Conservation (phyloP, 257 asterid genomes). For the Rehmannia glutinosa region DNA sequence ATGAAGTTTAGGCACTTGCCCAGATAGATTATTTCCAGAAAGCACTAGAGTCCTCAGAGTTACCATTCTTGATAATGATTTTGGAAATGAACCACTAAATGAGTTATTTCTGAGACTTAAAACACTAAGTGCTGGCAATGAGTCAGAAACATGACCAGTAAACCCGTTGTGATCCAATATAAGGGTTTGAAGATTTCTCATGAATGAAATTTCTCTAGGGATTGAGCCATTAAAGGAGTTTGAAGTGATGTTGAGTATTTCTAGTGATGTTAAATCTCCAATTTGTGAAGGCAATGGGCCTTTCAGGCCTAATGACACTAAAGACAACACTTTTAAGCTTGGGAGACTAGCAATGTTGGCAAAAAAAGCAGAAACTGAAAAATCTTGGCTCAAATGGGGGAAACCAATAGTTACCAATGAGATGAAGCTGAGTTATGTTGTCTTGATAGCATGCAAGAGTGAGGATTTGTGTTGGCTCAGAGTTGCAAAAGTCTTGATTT, state of each 20-base stretch:
- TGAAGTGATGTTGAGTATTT: slow-evolving; percentile 66
- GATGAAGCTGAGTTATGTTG: slow-evolving; percentile 69
- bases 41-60: slow-evolving; percentile 50
- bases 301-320: slow-evolving; percentile 62
- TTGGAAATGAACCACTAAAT: slow-evolving; percentile 48
- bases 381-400: slow-evolving; percentile 38
- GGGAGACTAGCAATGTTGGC: slow-evolving; percentile 55
- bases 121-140: slow-evolving; percentile 46
- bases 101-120: slow-evolving; percentile 76
- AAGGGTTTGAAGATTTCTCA: slow-evolving; percentile 61
- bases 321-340: slow-evolving; percentile 59
- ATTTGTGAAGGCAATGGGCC: slow-evolving; percentile 65
- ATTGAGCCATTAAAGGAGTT: slow-evolving; percentile 54
- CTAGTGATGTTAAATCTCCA: slow-evolving; percentile 54
- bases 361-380: slow-evolving; percentile 45
- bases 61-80: slow-evolving; percentile 32
- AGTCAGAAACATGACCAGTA: slow-evolving; percentile 52
- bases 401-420: slow-evolving; percentile 41
- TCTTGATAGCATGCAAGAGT: slow-evolving; percentile 75
- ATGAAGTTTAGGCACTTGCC: slow-evolving; percentile 43
- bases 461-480: slow-evolving; percentile 44
- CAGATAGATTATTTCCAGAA: slow-evolving; percentile 54
- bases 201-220: slow-evolving; percentile 48
- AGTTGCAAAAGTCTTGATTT: slow-evolving; percentile 52
- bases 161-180: slow-evolving; percentile 60